Percentiles rank a stretch among this genome's conserved stretches.
Evolutionary conservation across 768 basidiomycete species (phyloP).

Genomic region (Lentinula aciculospora): DNA sequence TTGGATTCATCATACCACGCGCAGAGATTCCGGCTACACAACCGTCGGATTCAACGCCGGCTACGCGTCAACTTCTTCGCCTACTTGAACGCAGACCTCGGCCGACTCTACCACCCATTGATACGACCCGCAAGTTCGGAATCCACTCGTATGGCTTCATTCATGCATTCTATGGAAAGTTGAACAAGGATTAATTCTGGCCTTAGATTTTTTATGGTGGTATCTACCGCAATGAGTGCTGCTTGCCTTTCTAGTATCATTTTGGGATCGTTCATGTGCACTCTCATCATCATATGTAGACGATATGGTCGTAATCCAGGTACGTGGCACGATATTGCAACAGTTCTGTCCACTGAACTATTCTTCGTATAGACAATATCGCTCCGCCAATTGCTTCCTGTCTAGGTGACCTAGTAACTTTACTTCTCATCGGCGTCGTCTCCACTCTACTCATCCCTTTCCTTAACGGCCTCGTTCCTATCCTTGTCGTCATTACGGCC

Average conservation of each 20-base stretch:
- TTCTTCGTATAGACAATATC: slow-evolving; percentile 69
- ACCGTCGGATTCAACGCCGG: slow-evolving; percentile 7
- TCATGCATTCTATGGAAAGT: slow-evolving; percentile 1
- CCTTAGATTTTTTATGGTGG: slow-evolving; percentile 68
- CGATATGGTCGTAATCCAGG: slow-evolving; percentile 80
- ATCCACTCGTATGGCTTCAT: slow-evolving; percentile 27
- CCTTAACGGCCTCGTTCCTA: slow-evolving; percentile 61
- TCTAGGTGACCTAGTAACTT: slow-evolving; percentile 88
- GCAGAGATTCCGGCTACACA: slow-evolving; percentile 9
- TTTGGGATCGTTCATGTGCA: slow-evolving; percentile 91
- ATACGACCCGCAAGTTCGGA: slow-evolving; percentile 28
- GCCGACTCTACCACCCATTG: slow-evolving; percentile 17
- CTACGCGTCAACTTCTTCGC: not conserved
- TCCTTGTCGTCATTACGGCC: slow-evolving; percentile 45
- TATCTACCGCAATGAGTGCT: slow-evolving; percentile 74
- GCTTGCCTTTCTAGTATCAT: slow-evolving; percentile 72
- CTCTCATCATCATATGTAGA: slow-evolving; percentile 73
- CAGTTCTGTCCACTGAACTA: not conserved
- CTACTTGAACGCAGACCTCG: slow-evolving; percentile 15
- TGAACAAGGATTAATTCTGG: not conserved
- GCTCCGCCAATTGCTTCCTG: slow-evolving; percentile 91
- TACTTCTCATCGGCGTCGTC: slow-evolving; percentile 74
- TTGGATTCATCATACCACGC: slow-evolving; percentile 58
- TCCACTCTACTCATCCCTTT: slow-evolving; percentile 66
- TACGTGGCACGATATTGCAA: slow-evolving; percentile 20